These are phyloP conservation scores for Wallacemonas collosoma DNA, from an alignment of 208 protist genomes.

Conservation along the genomic window DNA sequence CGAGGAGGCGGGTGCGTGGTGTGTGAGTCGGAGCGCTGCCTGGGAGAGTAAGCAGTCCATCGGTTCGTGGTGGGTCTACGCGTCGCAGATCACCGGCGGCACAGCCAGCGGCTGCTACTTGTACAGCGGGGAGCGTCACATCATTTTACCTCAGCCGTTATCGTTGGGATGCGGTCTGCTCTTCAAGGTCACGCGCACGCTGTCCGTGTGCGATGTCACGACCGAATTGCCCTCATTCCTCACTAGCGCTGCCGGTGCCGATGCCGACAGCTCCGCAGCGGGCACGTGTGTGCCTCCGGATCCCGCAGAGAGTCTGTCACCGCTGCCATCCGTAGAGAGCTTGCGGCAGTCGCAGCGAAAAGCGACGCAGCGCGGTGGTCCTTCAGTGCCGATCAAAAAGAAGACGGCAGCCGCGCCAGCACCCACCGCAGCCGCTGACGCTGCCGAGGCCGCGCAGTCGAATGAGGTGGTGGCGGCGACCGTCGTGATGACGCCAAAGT, in stretches of 20 bases:
- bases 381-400: not conserved
- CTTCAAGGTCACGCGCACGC: constrained; percentile 44
- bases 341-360: constrained; percentile 16
- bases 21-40: constrained; percentile 91
- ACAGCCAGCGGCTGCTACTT: constrained; percentile 61
- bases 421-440: constrained; percentile 7
- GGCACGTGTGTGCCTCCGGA: constrained; percentile 22
- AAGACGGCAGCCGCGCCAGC: too few relatives aligned
- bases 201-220: constrained; percentile 12
- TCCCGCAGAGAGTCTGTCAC: constrained; percentile 18
- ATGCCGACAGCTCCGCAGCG: too few relatives aligned
- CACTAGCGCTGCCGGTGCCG: too few relatives aligned
- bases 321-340: constrained; percentile 24
- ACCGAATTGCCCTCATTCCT: not conserved
- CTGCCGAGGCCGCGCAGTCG: not conserved
- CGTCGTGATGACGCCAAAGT: not conserved
- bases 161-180: constrained; percentile 67
- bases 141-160: constrained; percentile 85
- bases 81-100: constrained; percentile 71
- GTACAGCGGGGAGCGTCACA: constrained; percentile 92
- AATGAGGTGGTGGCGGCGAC: not conserved
- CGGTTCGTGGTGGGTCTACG: constrained; percentile 95
- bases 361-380: constrained; percentile 10
- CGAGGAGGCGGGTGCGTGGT: constrained; percentile 89
- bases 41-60: constrained; percentile 95